These are phyloP conservation scores for Lyophyllum decastes DNA, from an alignment of 768 basidiomycete species.

Conservation along the genomic window DNA sequence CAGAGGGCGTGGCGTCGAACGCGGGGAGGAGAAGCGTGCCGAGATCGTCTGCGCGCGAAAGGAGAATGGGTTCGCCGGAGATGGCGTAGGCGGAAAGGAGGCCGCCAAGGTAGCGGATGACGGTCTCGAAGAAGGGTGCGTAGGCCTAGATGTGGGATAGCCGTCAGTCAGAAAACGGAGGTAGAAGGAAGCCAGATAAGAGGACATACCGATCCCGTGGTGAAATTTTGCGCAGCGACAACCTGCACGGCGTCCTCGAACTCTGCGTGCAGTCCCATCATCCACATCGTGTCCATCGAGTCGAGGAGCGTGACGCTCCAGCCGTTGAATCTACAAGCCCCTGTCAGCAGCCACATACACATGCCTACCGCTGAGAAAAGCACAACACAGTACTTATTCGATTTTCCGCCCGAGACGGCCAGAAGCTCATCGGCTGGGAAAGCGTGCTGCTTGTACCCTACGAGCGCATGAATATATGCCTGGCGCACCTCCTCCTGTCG, in stretches of 20 bases:
- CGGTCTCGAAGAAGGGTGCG: conserved; percentile 72
- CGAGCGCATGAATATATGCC: conserved; percentile 58
- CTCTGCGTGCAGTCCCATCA: conserved; percentile 75
- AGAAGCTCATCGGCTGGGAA: conserved; percentile 55
- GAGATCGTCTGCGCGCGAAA: conserved; percentile 68
- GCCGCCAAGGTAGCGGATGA: conserved; percentile 77
- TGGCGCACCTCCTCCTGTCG: conserved; percentile 49
- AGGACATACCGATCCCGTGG: conserved; percentile 27
- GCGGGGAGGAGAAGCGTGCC: conserved; percentile 62
- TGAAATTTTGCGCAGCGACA: conserved; percentile 47
- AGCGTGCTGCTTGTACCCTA: conserved; percentile 51
- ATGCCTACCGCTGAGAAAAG: no score
- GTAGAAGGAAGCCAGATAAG: no score
- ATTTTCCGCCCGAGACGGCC: conserved; percentile 41
- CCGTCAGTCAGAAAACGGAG: neutral
- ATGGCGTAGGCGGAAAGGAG: conserved; percentile 78
- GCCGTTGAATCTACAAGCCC: conserved; percentile 32
- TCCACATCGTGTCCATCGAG: conserved; percentile 77
- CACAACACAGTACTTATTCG: conserved; percentile 47
- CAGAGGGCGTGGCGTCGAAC: conserved; percentile 58
- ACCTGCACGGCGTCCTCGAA: conserved; percentile 59
- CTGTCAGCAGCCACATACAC: no score
- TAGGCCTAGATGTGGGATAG: conserved; percentile 6
- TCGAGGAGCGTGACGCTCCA: conserved; percentile 72
- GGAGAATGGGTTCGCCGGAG: conserved; percentile 58